A percentile compares a stretch with the other conserved stretches of the same genome.
phyloP scores from a whole-genome alignment of 1,284 basidiomycete genomes.

The Sporisorium exsertum region DNA sequence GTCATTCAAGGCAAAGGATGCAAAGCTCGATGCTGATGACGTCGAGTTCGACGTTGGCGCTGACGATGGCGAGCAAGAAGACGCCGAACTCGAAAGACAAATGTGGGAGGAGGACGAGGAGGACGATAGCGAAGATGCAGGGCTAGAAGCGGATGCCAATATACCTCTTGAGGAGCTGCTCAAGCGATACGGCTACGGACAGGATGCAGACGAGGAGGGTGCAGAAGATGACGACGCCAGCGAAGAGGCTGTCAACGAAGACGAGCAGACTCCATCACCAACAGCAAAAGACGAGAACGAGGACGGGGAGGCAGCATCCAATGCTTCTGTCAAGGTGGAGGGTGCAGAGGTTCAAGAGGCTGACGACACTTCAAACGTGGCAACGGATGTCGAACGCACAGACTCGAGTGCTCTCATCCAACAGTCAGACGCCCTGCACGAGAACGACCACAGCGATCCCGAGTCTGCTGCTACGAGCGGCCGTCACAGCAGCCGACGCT shows the following conservation, averaged over 20 bases:
- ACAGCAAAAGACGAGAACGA: slow-evolving; percentile 7
- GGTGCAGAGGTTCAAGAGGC: slow-evolving; percentile 14
- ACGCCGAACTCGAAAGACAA: slow-evolving; percentile 66
- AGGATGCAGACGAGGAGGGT: slow-evolving; percentile 14
- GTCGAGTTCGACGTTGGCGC: slow-evolving; percentile 29
- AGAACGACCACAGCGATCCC: slow-evolving; percentile 29
- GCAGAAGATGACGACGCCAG: slow-evolving; percentile 36
- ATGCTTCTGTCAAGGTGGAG: slow-evolving; percentile 4
- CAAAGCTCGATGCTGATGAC: slow-evolving; percentile 33
- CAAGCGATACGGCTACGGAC: slow-evolving; percentile 71
- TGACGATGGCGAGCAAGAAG: slow-evolving; percentile 55
- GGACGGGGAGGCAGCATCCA: background rate
- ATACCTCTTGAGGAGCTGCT: slow-evolving; percentile 74
- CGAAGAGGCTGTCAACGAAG: slow-evolving; percentile 21
- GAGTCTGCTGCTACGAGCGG: slow-evolving; percentile 37
- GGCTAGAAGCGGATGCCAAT: slow-evolving; percentile 72
- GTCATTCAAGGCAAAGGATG: slow-evolving; percentile 14
- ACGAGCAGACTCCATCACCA: slow-evolving; percentile 9
- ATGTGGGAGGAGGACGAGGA: slow-evolving; percentile 68
- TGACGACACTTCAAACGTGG: slow-evolving; percentile 25
- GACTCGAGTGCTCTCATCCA: slow-evolving; percentile 63
- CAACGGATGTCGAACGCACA: slow-evolving; percentile 33
- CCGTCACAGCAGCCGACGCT: slow-evolving; percentile 39
- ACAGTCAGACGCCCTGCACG: slow-evolving; percentile 15
- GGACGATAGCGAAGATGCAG: slow-evolving; percentile 72